Percentiles rank a stretch among this genome's conserved stretches.
Evolutionary conservation across 176 grass and related monocot genomes (phyloP).

Genomic region (Typha latifolia): DNA sequence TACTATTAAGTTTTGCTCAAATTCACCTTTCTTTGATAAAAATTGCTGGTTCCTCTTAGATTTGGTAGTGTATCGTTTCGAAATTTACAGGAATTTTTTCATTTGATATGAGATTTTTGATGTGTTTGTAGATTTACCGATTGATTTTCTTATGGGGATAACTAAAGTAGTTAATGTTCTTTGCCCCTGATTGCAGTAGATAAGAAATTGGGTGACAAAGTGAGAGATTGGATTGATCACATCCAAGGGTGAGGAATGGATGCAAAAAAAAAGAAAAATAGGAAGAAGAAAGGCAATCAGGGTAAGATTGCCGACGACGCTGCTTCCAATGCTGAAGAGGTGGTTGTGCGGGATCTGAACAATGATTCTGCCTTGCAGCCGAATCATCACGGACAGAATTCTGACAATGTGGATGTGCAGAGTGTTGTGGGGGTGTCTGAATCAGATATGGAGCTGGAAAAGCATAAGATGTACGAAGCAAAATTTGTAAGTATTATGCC

Average conservation of each 20-base stretch:
- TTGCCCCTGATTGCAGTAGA: not conserved
- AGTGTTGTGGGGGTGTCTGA: slow-evolving; percentile 45
- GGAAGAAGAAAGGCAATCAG: slow-evolving; percentile 87
- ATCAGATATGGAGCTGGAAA: slow-evolving; percentile 45
- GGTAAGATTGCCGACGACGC: slow-evolving; percentile 43
- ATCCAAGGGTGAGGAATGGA: slow-evolving; percentile 38
- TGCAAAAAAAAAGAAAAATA: slow-evolving; percentile 87
- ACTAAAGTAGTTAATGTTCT: not conserved
- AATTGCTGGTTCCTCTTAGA: not conserved
- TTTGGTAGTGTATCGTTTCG: not conserved
- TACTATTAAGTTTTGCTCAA: too few species aligned
- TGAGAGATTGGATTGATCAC: not conserved
- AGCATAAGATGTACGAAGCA: slow-evolving; percentile 35
- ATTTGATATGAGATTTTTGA: not conserved
- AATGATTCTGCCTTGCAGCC: slow-evolving; percentile 26
- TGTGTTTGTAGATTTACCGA: not conserved
- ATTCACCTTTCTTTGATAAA: too few species aligned
- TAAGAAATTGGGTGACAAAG: not conserved
- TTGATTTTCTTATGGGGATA: not conserved
- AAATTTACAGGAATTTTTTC: not conserved
- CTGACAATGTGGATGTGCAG: slow-evolving; percentile 30
- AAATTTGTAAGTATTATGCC: slow-evolving; percentile 53
- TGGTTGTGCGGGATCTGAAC: slow-evolving; percentile 24
- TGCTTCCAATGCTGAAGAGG: slow-evolving; percentile 32
- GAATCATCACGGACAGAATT: slow-evolving; percentile 29